Evolutionary conservation across 164 flowering plant species (phyloP).

Genomic region (Vitis riparia): DNA sequence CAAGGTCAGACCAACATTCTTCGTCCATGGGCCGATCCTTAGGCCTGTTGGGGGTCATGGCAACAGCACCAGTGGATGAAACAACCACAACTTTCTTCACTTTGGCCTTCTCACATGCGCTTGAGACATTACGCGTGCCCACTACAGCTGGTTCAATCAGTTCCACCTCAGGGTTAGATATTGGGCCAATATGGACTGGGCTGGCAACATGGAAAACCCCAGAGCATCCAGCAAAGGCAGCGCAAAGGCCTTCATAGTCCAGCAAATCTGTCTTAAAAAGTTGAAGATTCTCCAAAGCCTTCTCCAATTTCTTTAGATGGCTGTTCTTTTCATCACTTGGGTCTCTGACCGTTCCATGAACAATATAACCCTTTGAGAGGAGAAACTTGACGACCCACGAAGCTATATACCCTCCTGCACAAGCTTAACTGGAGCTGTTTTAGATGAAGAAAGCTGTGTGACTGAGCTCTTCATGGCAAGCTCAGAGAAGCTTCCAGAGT

Average conservation of each 20-base stretch:
- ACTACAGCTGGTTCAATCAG: too few species aligned
- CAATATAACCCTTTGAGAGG: conserved; percentile 27
- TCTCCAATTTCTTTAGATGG: conserved; percentile 24
- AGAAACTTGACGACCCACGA: conserved; percentile 36
- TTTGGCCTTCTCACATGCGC: too few species aligned
- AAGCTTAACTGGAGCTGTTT: conserved; percentile 39
- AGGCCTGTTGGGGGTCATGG: too few species aligned
- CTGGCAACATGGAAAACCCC: conserved; percentile 34
- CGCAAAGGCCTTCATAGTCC: conserved; percentile 16
- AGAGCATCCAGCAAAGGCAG: conserved; percentile 19
- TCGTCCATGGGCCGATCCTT: too few species aligned
- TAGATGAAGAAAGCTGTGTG: conserved; percentile 54
- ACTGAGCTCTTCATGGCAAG: conserved; percentile 49
- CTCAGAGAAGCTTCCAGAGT: conserved; percentile 52
- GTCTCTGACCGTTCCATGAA: conserved; percentile 38
- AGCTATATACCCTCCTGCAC: conserved; percentile 35
- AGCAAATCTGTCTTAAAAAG: conserved; percentile 31
- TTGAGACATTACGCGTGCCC: too few species aligned
- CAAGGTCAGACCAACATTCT: too few species aligned
- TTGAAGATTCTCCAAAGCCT: conserved; percentile 15
- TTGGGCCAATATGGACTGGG: too few species aligned
- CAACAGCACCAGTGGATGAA: too few species aligned
- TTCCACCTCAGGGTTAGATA: too few species aligned
- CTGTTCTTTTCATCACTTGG: conserved; percentile 25
- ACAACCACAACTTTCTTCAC: too few species aligned